phyloP scores from a whole-genome alignment of 1,284 basidiomycete species.

The Phylloporus sp. region DNA sequence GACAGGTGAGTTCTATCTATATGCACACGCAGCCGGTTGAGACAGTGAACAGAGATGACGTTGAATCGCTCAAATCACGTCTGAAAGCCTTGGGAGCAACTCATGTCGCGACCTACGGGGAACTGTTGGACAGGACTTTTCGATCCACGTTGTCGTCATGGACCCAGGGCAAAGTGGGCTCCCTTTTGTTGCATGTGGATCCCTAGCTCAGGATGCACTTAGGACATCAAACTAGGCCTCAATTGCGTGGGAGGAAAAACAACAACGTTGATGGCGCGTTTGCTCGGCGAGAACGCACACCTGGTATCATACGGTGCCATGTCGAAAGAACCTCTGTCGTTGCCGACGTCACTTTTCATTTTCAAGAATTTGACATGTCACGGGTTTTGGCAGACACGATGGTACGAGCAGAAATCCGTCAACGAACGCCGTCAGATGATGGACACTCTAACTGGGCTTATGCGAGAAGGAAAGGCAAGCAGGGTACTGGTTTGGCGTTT shows the following conservation, averaged over 20 bases:
- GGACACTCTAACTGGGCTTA: constrained; percentile 52
- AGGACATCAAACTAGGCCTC: constrained; percentile 69
- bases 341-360: constrained; percentile 83
- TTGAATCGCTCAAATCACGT: constrained; percentile 53
- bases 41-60: constrained; percentile 48
- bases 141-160: constrained; percentile 56
- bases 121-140: constrained; percentile 59
- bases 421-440: constrained; percentile 52
- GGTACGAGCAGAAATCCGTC: constrained; percentile 57
- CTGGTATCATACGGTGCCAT: constrained; percentile 89
- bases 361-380: constrained; percentile 77
- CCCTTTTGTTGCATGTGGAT: background rate
- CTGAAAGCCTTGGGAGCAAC: constrained; percentile 69
- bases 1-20: constrained; percentile 49
- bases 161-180: constrained; percentile 58
- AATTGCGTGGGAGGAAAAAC: constrained; percentile 81
- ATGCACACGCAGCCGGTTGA: background rate
- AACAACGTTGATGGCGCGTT: constrained; percentile 68
- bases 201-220: background rate
- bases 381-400: constrained; percentile 79
- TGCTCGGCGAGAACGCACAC: constrained; percentile 67
- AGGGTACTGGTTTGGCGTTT: background rate
- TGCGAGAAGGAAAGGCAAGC: constrained; percentile 59
- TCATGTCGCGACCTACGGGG: constrained; percentile 76
- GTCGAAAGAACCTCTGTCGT: constrained; percentile 77